Evolutionary conservation across 1,284 basidiomycete species (phyloP).

Genomic region (Tranzscheliella williamsii): DNA sequence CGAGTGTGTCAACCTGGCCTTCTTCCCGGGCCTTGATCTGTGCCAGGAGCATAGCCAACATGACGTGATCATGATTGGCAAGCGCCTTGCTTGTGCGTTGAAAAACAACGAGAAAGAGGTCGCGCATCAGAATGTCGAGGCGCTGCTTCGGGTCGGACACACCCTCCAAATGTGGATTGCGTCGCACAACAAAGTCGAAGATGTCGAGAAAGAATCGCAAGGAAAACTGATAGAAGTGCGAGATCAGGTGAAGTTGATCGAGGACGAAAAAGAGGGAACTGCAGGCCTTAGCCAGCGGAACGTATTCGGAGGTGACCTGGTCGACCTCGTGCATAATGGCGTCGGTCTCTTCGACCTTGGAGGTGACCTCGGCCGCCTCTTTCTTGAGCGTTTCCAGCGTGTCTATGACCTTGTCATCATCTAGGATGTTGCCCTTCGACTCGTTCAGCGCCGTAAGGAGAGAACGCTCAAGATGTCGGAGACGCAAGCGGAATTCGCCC

Average conservation of each 20-base stretch:
- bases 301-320: conserved; percentile 89
- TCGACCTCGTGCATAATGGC: conserved; percentile 95
- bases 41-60: conserved; percentile 85
- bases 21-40: conserved; percentile 78
- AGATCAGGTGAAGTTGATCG: conserved; percentile 88
- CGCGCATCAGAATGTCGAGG: conserved; percentile 81
- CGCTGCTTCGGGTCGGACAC: conserved; percentile 76
- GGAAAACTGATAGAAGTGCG: conserved; percentile 99
- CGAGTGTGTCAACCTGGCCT: conserved; percentile 64
- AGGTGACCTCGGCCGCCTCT: conserved; percentile 93
- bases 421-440: conserved; percentile 92
- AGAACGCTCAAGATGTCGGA: conserved; percentile 89
- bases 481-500: conserved; percentile 91
- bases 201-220: conserved; percentile 97
- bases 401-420: conserved; percentile 98
- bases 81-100: conserved; percentile 87
- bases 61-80: conserved; percentile 86
- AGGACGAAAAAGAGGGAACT: conserved; percentile 96
- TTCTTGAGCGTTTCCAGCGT: conserved; percentile 95
- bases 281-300: conserved; percentile 92
- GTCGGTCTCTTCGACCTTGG: conserved; percentile 97
- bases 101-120: conserved; percentile 88
- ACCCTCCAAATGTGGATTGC: conserved; percentile 83
- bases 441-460: conserved; percentile 95
- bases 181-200: conserved; percentile 89